These are phyloP conservation scores for Mycena albidolilacea DNA, from an alignment of 768 basidiomycete species.

Conservation along the genomic window DNA sequence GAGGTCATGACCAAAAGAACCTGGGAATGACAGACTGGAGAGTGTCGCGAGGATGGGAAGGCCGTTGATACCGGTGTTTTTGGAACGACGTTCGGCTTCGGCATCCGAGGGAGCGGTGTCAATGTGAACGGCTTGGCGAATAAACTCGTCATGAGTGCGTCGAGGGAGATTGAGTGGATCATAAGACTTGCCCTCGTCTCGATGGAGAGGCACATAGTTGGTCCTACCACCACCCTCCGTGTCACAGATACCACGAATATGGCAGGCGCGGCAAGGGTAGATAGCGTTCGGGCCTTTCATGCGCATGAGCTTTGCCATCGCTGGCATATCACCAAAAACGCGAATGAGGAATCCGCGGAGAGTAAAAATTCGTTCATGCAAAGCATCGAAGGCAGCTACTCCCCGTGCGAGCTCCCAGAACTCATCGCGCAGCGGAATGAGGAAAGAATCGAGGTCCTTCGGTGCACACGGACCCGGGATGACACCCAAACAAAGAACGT, in stretches of 20 bases:
- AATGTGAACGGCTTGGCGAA: not conserved
- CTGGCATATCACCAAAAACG: constrained; percentile 12
- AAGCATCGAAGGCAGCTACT: constrained; percentile 47
- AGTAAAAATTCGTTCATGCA: not conserved
- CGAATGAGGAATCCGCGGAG: too few species aligned
- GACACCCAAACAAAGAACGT: constrained; percentile 52
- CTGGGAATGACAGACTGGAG: too few species aligned
- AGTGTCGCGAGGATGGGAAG: too few species aligned
- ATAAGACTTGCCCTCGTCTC: constrained; percentile 29
- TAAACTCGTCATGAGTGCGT: not conserved
- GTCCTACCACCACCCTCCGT: constrained; percentile 36
- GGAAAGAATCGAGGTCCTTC: constrained; percentile 55
- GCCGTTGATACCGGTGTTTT: not conserved
- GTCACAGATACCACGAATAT: constrained; percentile 51
- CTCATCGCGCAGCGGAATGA: constrained; percentile 46
- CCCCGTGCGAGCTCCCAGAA: constrained; percentile 45
- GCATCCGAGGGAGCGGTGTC: not conserved
- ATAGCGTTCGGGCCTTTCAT: constrained; percentile 38
- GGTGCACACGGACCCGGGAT: constrained; percentile 60
- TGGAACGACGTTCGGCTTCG: not conserved
- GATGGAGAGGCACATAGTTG: constrained; percentile 49
- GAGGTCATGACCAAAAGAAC: too few species aligned
- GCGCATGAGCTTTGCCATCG: constrained; percentile 16
- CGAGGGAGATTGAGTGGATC: not conserved
- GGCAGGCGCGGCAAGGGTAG: constrained; percentile 45